phyloP scores from a whole-genome alignment of 2,329 filamentous ascomycete genomes.

The Fonsecaea multimorphosa region DNA sequence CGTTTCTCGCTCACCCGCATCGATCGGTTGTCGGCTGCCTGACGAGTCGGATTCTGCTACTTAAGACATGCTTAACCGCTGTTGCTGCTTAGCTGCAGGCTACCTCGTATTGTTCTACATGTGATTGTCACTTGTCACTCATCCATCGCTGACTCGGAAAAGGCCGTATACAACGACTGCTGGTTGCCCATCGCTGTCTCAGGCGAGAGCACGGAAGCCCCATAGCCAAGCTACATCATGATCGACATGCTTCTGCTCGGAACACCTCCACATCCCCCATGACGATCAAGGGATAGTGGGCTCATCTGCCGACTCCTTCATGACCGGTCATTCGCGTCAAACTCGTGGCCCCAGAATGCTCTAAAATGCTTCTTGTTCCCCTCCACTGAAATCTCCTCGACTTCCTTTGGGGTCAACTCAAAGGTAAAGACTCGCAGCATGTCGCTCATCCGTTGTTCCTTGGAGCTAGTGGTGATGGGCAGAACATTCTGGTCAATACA shows the following conservation, averaged over 20 bases:
- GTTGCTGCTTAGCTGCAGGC: conserved; percentile 10
- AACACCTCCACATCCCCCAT: neutral
- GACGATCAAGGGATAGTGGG: neutral
- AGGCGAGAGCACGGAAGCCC: neutral
- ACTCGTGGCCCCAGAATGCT: conserved; percentile 60
- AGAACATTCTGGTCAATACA: conserved; percentile 66
- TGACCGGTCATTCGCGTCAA: conserved; percentile 51
- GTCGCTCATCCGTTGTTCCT: conserved; percentile 64
- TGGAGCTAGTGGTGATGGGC: conserved; percentile 65
- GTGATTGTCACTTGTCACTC: conserved; percentile 9
- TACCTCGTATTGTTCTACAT: neutral
- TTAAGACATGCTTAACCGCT: conserved; percentile 24
- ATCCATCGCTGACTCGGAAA: neutral
- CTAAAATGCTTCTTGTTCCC: conserved; percentile 58
- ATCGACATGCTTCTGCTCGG: too few species aligned
- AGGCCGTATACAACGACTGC: neutral
- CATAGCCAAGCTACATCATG: conserved; percentile 1
- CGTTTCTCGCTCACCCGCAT: neutral
- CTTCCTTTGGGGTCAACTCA: conserved; percentile 64
- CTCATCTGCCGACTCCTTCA: neutral
- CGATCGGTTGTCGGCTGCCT: conserved; percentile 15
- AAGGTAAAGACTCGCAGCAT: conserved; percentile 64
- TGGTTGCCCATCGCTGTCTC: too few species aligned
- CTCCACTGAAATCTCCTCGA: conserved; percentile 58
- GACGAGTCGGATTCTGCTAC: conserved; percentile 15